Conservation (phyloP, 495 filamentous ascomycete genomes). For the Lasiosphaeris hirsuta region DNA sequence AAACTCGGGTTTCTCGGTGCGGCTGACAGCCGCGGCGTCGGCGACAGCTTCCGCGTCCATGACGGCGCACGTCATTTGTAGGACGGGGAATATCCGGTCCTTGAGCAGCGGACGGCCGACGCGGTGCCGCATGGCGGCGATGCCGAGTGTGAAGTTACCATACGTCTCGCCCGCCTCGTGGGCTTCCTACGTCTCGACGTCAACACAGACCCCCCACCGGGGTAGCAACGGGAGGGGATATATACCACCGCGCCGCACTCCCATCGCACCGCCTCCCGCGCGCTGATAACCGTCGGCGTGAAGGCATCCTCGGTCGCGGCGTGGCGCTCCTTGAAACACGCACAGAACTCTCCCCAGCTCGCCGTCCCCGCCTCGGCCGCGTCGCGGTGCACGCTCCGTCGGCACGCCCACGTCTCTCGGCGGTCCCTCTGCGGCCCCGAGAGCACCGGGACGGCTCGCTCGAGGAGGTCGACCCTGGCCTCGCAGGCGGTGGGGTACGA, state of each 20-base stretch:
- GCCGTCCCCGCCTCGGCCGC: constrained; percentile 54
- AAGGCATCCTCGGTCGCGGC: constrained; percentile 66
- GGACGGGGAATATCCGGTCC: constrained; percentile 55
- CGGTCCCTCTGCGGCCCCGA: not conserved
- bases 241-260: constrained; percentile 28
- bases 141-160: constrained; percentile 50
- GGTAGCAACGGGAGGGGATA: not conserved
- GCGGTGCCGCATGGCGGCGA: constrained; percentile 49
- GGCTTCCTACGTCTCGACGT: constrained; percentile 26
- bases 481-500: not conserved
- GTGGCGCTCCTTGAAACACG: constrained; percentile 58
- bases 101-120: constrained; percentile 47
- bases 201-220: constrained; percentile 14
- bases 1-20: constrained; percentile 39
- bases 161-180: constrained; percentile 37
- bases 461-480: not conserved
- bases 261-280: constrained; percentile 54
- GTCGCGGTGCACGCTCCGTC: constrained; percentile 61
- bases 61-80: constrained; percentile 40
- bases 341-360: constrained; percentile 61
- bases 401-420: constrained; percentile 17
- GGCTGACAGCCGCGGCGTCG: not conserved
- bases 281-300: constrained; percentile 63
- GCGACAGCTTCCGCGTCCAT: not conserved
- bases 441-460: not conserved